phyloP scores from a whole-genome alignment of 2,329 filamentous ascomycete species.

The Meredithiella fracta region DNA sequence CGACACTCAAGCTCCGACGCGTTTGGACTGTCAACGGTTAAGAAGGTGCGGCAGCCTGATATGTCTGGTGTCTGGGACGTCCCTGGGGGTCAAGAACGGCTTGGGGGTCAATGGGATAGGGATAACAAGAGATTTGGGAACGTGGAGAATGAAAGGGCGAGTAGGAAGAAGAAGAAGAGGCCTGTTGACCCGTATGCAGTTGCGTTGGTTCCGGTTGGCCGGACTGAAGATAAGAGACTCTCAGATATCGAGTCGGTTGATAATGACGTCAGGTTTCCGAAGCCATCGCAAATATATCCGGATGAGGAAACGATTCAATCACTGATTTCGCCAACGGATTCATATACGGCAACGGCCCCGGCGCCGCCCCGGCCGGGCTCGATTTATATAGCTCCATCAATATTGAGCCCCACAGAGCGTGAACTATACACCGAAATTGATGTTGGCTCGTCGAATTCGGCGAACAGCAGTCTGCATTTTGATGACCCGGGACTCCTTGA shows the following conservation, averaged over 20 bases:
- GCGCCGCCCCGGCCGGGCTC: neutral
- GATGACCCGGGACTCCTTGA: neutral
- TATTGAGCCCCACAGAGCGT: neutral
- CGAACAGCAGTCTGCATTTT: neutral
- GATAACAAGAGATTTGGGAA: neutral
- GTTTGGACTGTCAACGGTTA: neutral
- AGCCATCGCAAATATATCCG: conserved; percentile 1
- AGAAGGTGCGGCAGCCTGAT: neutral
- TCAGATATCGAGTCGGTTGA: neutral
- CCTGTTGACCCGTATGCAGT: neutral
- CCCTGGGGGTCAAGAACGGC: neutral
- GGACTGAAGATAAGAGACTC: neutral
- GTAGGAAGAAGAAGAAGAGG: conserved; percentile 1
- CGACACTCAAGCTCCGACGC: neutral
- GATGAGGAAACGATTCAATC: conserved; percentile 4
- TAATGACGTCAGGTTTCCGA: neutral
- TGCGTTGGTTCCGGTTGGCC: neutral
- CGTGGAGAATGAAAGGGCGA: neutral
- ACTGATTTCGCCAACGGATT: conserved; percentile 3
- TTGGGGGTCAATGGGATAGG: neutral
- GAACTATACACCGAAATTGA: conserved; percentile 5
- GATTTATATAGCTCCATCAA: conserved; percentile 6
- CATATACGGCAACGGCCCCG: neutral
- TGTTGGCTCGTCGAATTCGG: neutral
- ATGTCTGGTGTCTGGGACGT: neutral